Conservation (phyloP, 495 filamentous ascomycete species). For the Platismatia glauca region DNA sequence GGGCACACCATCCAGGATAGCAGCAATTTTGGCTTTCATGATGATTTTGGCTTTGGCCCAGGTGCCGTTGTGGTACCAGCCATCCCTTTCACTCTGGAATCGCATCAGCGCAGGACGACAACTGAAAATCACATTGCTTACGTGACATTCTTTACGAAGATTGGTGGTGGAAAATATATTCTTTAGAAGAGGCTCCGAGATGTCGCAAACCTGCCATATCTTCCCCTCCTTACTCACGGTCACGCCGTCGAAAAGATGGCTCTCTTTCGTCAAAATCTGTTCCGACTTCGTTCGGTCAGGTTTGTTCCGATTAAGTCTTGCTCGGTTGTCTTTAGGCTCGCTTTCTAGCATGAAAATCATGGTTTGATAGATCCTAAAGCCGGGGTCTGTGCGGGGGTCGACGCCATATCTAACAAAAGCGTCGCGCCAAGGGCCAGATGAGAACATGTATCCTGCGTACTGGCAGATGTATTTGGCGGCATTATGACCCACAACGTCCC, state of each 20-base stretch:
- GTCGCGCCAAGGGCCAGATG: conserved; percentile 83
- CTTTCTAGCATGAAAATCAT: conserved; percentile 60
- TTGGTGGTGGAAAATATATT: conserved; percentile 42
- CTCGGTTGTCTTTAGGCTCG: conserved; percentile 15
- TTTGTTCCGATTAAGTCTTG: conserved; percentile 10
- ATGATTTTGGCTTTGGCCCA: conserved; percentile 72
- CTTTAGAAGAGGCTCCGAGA: conserved; percentile 64
- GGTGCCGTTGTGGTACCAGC: conserved; percentile 74
- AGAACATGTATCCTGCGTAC: conserved; percentile 83
- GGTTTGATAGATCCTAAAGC: conserved; percentile 76
- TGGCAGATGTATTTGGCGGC: conserved; percentile 56
- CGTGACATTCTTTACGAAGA: conserved; percentile 37
- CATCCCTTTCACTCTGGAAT: conserved; percentile 52
- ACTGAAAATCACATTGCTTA: conserved; percentile 28
- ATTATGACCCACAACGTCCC: conserved; percentile 39
- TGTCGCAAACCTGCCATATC: conserved; percentile 89
- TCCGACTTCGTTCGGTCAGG: conserved; percentile 7
- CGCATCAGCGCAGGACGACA: conserved; percentile 22
- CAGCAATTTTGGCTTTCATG: conserved; percentile 70
- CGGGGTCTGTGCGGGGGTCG: conserved; percentile 68
- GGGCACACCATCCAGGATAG: conserved; percentile 33
- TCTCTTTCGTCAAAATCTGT: conserved; percentile 27
- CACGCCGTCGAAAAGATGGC: conserved; percentile 76
- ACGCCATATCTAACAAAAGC: conserved; percentile 73
- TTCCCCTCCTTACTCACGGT: conserved; percentile 62